A percentile compares a stretch with the other conserved stretches of the same genome.
Conservation (phyloP, 2,329 filamentous ascomycete genomes). For the Fusarium setosum region DNA sequence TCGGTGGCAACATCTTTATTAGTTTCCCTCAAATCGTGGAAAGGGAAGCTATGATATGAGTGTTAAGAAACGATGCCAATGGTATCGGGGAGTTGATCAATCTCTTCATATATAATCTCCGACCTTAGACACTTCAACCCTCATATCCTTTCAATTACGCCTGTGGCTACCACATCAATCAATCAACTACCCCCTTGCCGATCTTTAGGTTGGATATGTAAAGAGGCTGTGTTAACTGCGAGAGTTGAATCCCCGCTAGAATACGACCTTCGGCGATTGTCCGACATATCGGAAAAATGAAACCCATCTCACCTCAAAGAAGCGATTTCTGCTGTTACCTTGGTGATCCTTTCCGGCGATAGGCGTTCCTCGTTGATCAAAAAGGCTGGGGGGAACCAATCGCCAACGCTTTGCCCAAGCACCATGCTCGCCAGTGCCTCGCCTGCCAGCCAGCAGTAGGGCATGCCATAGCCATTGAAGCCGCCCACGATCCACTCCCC, state of each 20-base stretch:
- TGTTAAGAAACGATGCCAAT: too few species aligned
- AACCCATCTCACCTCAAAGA: background rate
- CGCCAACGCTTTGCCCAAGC: constrained; percentile 29
- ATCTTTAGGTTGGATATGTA: background rate
- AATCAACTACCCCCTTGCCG: too few species aligned
- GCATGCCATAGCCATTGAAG: constrained; percentile 62
- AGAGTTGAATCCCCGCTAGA: background rate
- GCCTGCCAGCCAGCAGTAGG: constrained; percentile 59
- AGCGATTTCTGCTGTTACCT: background rate
- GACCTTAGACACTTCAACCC: too few species aligned
- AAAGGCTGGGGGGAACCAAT: constrained; percentile 8
- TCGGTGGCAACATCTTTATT: too few species aligned
- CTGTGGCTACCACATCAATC: too few species aligned
- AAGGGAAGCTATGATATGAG: too few species aligned
- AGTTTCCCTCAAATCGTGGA: too few species aligned
- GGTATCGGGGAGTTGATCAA: too few species aligned
- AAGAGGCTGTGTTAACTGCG: background rate
- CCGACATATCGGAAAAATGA: background rate
- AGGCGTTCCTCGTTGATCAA: background rate
- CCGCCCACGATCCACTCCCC: constrained; percentile 61
- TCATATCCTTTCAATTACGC: too few species aligned
- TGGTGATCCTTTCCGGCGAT: background rate
- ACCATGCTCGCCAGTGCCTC: constrained; percentile 47
- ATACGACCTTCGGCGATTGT: background rate
- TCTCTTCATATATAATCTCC: too few species aligned